Evolutionary conservation across 495 filamentous ascomycete species (phyloP), one percentile per base, ranked within the genome.

Genomic region (Cladorrhinum samala): DNA sequence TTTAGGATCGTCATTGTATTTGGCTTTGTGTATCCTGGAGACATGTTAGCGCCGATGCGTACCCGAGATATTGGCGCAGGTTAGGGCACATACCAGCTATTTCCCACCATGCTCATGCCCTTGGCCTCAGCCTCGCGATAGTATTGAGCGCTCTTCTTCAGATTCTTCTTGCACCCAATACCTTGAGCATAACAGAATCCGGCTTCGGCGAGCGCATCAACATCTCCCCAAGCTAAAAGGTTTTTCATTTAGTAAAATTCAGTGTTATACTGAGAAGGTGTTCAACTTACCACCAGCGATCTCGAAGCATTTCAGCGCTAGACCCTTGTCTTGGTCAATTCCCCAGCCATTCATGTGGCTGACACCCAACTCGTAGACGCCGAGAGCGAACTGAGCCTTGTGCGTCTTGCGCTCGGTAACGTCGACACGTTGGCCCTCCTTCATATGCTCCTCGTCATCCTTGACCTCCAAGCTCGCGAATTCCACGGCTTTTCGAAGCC

Each of bases 281-380:
- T 9, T 18, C 47, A 42, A 79, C 82, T 75, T 67, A 84, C 87
- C 84, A 45, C 87, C 91, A 37, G 93, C 94, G 55, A 96, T 95
- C 67, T 98, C 93, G 65, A 96, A 98, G 59, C 94, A 97, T 41
- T 89, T 79, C 55, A 98, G 68, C 2, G 91, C 93, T 49, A 96
- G 76, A 3, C 78, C 73, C 64, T 95, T 95, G 63, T 98, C 91
- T 67, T 93, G 89, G 57, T 91, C 84, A 42, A 91, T 93, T 3
- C 93, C 93, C 93, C 93, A 98, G 2, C 93, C 93, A 58, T 98
- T 96, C 81, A 96, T 85, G 66, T 96, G 88, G 69, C 88, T 93
- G n/a, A 96, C 87, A 5, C 93, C 93, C 17, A 98, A 73, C 72
- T 98, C 93, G 55, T 98, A 98, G 30, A 96, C 88, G 64, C 89